These are phyloP conservation scores for Pythium vanterpoolii DNA, from an alignment of 352 stramenopile genomes.

Conservation along the genomic window DNA sequence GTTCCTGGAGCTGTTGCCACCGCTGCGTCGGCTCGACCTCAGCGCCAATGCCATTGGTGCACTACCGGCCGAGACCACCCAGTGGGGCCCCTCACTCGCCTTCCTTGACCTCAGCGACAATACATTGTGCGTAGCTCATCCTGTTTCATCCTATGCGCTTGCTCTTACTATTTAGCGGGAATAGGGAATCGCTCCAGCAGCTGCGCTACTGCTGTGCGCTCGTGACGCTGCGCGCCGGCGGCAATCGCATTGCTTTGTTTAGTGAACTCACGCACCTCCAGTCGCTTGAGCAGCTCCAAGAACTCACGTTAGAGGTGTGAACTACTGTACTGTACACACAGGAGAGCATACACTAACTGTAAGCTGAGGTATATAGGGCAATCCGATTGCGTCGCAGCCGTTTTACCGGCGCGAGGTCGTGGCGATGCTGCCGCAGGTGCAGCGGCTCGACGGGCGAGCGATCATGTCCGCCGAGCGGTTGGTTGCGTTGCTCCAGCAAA, in stretches of 20 bases:
- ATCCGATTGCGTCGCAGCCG: constrained; percentile 38
- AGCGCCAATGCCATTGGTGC: constrained; percentile 44
- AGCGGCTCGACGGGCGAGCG: constrained; percentile 35
- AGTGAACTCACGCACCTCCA: constrained; percentile 55
- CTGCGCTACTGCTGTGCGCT: constrained; percentile 28
- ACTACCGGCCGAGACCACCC: constrained; percentile 35
- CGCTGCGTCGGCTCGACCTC: constrained; percentile 52
- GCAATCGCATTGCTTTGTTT: constrained; percentile 48
- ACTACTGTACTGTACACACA: background rate
- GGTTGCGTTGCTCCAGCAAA: constrained; percentile 46
- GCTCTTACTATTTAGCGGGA: background rate
- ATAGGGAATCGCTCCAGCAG: constrained; percentile 43
- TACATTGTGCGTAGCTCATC: constrained; percentile 31
- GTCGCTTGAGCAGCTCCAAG: constrained; percentile 35
- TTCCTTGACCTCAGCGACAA: constrained; percentile 59
- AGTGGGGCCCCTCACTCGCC: constrained; percentile 35
- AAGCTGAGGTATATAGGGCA: constrained; percentile 29
- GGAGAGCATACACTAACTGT: background rate
- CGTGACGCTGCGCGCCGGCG: constrained; percentile 35
- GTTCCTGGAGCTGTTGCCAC: constrained; percentile 49
- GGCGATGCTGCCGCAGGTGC: constrained; percentile 48
- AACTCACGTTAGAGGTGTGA: constrained; percentile 39
- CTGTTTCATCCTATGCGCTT: background rate
- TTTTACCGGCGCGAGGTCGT: constrained; percentile 55
- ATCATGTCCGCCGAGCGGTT: constrained; percentile 51